phyloP scores from a whole-genome alignment of 2,329 filamentous ascomycete species.

The Botrytis tulipae region DNA sequence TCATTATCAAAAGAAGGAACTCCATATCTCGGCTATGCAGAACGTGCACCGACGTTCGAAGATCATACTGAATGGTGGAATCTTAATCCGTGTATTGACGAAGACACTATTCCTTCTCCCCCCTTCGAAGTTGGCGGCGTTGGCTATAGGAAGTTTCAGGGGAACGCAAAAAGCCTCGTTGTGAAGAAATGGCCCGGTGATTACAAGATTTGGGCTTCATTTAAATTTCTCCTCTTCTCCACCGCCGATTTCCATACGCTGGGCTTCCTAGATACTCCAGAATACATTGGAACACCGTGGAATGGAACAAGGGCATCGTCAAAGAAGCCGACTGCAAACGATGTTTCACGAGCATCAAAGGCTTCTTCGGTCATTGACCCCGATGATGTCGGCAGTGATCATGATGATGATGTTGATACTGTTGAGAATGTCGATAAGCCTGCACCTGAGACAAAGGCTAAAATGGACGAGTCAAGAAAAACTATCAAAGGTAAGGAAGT shows the following conservation, averaged over 20 bases:
- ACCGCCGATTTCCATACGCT: slow-evolving; percentile 20
- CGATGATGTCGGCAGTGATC: background rate
- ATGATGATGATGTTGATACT: slow-evolving; percentile 1
- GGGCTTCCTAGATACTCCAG: slow-evolving; percentile 18
- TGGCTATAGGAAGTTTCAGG: slow-evolving; percentile 11
- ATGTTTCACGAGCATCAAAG: background rate
- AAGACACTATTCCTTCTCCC: slow-evolving; percentile 16
- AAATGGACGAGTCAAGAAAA: background rate
- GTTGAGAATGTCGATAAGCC: background rate
- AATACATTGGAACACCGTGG: slow-evolving; percentile 1
- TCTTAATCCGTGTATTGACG: slow-evolving; percentile 20
- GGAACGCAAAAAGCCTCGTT: slow-evolving; percentile 23
- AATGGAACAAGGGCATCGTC: background rate
- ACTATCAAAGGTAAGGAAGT: background rate
- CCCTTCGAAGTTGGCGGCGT: slow-evolving; percentile 29
- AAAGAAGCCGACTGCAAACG: background rate
- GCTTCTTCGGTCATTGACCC: background rate
- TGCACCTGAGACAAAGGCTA: background rate
- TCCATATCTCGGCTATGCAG: background rate
- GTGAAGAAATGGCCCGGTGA: slow-evolving; percentile 20
- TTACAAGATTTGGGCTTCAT: slow-evolving; percentile 26
- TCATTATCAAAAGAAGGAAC: background rate
- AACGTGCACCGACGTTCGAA: slow-evolving; percentile 27
- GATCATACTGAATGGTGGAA: slow-evolving; percentile 27
- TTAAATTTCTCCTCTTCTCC: slow-evolving; percentile 28